Evolutionary conservation across 148 eudicot species (phyloP).

Genomic region (Rhododendron simsii): DNA sequence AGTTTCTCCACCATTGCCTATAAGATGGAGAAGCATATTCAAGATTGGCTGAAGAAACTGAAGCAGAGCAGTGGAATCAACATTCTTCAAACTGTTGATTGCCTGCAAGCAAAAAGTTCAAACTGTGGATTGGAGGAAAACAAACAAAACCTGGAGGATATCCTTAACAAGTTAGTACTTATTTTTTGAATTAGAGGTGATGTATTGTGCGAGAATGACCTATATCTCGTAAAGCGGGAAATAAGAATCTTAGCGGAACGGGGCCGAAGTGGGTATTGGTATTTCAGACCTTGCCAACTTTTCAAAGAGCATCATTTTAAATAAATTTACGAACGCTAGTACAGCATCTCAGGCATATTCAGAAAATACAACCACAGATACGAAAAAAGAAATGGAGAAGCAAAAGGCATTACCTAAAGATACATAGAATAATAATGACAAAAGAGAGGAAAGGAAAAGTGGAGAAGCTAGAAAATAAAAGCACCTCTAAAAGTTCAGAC

Average conservation of each 20-base stretch:
- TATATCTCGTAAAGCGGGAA: too few relatives aligned
- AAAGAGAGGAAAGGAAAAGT: neutral
- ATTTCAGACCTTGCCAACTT: neutral
- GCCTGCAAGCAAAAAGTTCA: constrained; percentile 55
- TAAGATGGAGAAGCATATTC: constrained; percentile 99
- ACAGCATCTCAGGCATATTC: neutral
- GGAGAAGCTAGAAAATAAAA: neutral
- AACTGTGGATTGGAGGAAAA: constrained; percentile 1
- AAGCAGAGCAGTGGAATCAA: constrained; percentile 94
- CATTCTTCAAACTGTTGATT: constrained; percentile 98
- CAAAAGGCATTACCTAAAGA: neutral
- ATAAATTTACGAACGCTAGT: neutral
- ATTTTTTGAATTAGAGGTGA: too few relatives aligned
- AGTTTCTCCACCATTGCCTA: constrained; percentile 99
- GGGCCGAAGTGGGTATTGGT: neutral
- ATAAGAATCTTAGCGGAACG: too few relatives aligned
- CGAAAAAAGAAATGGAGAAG: neutral
- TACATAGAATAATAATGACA: neutral
- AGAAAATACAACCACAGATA: neutral
- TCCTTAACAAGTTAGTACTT: neutral
- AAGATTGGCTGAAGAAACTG: constrained; percentile 98
- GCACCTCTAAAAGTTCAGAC: constrained; percentile 98
- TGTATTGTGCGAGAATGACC: too few relatives aligned
- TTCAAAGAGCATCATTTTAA: neutral
- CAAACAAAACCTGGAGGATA: neutral